phyloP scores from a whole-genome alignment of 2,329 filamentous ascomycete species.

The Aciculosporium take region DNA sequence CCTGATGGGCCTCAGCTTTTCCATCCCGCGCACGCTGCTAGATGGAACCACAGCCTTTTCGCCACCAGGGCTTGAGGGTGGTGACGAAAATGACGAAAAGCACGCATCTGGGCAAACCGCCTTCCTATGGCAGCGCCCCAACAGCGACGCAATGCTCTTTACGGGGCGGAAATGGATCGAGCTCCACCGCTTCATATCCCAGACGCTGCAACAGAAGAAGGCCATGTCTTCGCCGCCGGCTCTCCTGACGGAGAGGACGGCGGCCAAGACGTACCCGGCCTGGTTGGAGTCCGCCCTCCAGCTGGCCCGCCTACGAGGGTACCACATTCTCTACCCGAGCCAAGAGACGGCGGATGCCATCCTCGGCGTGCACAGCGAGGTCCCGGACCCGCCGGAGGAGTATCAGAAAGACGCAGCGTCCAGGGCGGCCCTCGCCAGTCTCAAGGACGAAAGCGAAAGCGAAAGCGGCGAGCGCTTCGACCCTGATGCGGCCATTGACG shows the following conservation, averaged over 20 bases:
- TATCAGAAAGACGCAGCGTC: conserved; percentile 21
- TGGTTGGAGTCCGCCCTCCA: conserved; percentile 70
- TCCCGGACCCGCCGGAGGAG: conserved; percentile 60
- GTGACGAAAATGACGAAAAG: conserved; percentile 9
- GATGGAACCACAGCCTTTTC: conserved; percentile 44
- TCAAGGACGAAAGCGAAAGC: conserved; percentile 18
- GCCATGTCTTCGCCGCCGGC: conserved; percentile 20
- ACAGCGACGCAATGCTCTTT: conserved; percentile 67
- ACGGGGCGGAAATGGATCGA: conserved; percentile 79
- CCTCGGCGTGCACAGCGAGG: conserved; percentile 63
- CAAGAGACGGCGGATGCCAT: conserved; percentile 38
- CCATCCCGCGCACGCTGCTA: conserved; percentile 50
- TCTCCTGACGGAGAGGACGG: conserved; percentile 36
- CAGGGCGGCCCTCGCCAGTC: conserved; percentile 10
- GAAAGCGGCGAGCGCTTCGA: conserved; percentile 24
- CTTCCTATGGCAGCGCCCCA: conserved; percentile 77
- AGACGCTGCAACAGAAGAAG: conserved; percentile 36
- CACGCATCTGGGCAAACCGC: conserved; percentile 27
- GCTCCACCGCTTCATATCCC: conserved; percentile 65
- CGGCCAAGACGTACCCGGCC: conserved; percentile 56
- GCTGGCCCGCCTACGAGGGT: conserved; percentile 61
- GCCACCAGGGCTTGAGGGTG: conserved; percentile 21
- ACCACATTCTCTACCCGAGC: conserved; percentile 67
- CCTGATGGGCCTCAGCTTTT: conserved; percentile 68
- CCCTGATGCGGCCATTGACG: conserved; percentile 26